Conservation (phyloP, 441 rosid genomes). For the Manihot esculenta region DNA sequence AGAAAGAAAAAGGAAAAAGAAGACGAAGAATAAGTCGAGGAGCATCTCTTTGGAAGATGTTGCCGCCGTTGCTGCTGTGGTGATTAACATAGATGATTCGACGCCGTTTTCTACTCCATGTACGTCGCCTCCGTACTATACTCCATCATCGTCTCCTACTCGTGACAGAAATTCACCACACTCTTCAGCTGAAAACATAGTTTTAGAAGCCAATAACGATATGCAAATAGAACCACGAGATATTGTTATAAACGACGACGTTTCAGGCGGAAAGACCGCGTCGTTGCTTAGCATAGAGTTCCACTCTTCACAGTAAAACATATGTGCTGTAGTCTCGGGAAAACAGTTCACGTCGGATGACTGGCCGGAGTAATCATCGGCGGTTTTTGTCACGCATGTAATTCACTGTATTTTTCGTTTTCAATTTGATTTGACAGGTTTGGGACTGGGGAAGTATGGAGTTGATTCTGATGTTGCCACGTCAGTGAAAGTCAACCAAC, state of each 20-base stretch:
- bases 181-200: neutral
- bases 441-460: no score
- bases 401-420: neutral
- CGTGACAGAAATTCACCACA: slow-evolving; percentile 25
- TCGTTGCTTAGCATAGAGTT: slow-evolving; percentile 19
- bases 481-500: neutral
- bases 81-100: slow-evolving; percentile 24
- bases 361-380: neutral
- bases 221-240: no score
- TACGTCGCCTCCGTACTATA: slow-evolving; percentile 54
- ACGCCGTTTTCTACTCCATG: slow-evolving; percentile 76
- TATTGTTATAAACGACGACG: no score
- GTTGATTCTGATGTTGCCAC: slow-evolving; percentile 3
- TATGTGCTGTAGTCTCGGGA: neutral
- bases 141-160: slow-evolving; percentile 64
- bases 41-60: slow-evolving; percentile 19
- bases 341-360: no score
- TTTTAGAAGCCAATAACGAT: no score
- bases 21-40: slow-evolving; percentile 6
- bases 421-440: neutral
- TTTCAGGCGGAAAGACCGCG: neutral
- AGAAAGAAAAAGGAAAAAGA: neutral
- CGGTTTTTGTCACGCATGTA: neutral
- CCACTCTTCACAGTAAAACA: neutral
- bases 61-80: slow-evolving; percentile 5